Evolutionary conservation across 345 rosid genomes (phyloP).

Genomic region (Excoecaria agallocha): DNA sequence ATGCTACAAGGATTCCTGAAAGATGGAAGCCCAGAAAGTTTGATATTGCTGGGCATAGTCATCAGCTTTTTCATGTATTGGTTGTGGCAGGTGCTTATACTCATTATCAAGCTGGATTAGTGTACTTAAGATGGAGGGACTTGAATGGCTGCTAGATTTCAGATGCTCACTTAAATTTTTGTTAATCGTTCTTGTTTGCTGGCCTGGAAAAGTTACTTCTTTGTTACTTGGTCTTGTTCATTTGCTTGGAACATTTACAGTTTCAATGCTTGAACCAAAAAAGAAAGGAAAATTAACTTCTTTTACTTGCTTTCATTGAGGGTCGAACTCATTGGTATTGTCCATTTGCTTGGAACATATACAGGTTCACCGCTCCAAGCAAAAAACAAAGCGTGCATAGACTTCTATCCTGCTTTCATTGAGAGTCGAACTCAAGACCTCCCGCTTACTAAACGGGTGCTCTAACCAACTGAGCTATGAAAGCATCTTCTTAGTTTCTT

Average conservation of each 20-base stretch:
- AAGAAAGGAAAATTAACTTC: too few relatives aligned
- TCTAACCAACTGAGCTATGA: constrained; percentile 99
- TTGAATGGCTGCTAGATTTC: constrained; percentile 54
- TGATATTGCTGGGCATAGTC: constrained; percentile 95
- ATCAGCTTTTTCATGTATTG: constrained; percentile 77
- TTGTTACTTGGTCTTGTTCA: too few relatives aligned
- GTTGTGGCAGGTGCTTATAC: constrained; percentile 87
- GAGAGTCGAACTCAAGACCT: constrained; percentile 98
- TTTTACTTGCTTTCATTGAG: constrained; percentile 65
- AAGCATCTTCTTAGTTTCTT: constrained; percentile 48
- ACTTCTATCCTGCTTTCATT: constrained; percentile 48
- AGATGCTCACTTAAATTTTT: neutral
- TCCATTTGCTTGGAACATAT: too few relatives aligned
- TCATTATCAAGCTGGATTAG: constrained; percentile 78
- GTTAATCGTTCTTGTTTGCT: too few relatives aligned
- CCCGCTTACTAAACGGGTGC: constrained; percentile 98
- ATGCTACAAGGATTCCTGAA: constrained; percentile 79
- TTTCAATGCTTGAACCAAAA: too few relatives aligned
- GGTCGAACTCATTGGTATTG: constrained; percentile 61
- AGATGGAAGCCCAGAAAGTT: constrained; percentile 94
- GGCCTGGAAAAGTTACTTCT: too few relatives aligned
- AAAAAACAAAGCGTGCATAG: too few relatives aligned
- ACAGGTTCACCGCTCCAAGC: too few relatives aligned
- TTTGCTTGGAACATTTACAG: too few relatives aligned
- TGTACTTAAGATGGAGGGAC: constrained; percentile 84